Conservation (phyloP, 768 basidiomycete species). For the Mycena galericulata region DNA sequence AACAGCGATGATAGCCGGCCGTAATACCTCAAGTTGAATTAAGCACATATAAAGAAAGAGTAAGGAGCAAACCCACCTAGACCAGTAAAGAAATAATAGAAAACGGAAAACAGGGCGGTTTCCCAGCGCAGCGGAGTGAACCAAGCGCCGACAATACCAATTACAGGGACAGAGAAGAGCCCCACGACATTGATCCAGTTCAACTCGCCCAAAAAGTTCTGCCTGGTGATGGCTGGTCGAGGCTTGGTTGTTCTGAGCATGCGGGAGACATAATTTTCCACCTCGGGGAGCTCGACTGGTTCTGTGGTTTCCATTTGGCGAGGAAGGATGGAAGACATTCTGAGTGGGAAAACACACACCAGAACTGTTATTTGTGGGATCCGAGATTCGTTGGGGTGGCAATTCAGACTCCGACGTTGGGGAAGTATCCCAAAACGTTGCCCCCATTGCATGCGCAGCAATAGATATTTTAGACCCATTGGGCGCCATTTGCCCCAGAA, state of each 20-base stretch:
- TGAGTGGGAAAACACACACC: too few species aligned
- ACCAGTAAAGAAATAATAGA: slow-evolving; percentile 64
- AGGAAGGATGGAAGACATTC: too few species aligned
- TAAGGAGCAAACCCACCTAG: slow-evolving; percentile 65
- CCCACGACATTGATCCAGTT: slow-evolving; percentile 87
- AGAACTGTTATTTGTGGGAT: neutral
- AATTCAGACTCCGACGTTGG: neutral
- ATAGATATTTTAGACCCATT: too few species aligned
- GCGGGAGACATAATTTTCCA: slow-evolving; percentile 84
- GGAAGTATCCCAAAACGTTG: neutral
- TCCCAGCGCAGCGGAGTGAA: slow-evolving; percentile 77
- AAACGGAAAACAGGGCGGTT: slow-evolving; percentile 69
- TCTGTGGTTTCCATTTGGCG: too few species aligned
- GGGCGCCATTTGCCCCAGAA: too few species aligned
- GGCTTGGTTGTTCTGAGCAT: slow-evolving; percentile 78
- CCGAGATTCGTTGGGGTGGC: neutral
- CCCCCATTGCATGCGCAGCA: neutral
- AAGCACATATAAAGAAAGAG: neutral
- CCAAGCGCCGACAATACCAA: slow-evolving; percentile 80
- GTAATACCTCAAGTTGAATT: slow-evolving; percentile 70
- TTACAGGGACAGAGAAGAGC: slow-evolving; percentile 82
- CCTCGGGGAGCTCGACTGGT: too few species aligned
- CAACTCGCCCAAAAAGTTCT: slow-evolving; percentile 71
- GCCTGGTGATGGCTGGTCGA: slow-evolving; percentile 75
- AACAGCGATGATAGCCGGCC: slow-evolving; percentile 96